phyloP scores from a whole-genome alignment of 352 stramenopile species.

The Globisporangium cystogenes region DNA sequence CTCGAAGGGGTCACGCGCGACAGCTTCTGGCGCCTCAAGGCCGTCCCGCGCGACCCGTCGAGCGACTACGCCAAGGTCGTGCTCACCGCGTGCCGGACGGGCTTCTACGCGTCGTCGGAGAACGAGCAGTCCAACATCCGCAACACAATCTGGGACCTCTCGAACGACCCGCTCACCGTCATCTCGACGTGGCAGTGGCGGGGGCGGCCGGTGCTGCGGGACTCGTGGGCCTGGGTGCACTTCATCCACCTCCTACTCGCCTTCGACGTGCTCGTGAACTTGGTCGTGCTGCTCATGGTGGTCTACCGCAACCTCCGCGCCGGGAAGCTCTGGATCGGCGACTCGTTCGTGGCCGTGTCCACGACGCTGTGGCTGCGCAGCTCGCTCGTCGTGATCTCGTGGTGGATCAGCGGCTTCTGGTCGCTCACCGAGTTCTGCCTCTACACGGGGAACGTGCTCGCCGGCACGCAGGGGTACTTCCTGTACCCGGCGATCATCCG shows the following conservation, averaged over 20 bases:
- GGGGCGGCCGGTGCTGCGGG: conserved; percentile 15
- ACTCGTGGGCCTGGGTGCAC: conserved; percentile 47
- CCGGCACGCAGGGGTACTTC: conserved; percentile 18
- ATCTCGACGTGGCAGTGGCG: conserved; percentile 25
- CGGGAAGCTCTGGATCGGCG: no score
- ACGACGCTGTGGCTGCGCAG: conserved; percentile 26
- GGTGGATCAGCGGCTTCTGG: conserved; percentile 36
- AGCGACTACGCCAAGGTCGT: conserved; percentile 15
- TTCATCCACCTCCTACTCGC: conserved; percentile 34
- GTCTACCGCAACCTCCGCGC: no score
- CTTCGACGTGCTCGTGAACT: conserved; percentile 22
- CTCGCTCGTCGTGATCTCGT: conserved; percentile 26
- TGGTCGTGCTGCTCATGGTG: conserved; percentile 24
- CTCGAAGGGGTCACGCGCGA: neutral
- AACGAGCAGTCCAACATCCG: conserved; percentile 38
- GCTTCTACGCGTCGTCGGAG: conserved; percentile 28
- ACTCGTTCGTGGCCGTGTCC: conserved; percentile 24
- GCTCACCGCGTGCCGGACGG: conserved; percentile 22
- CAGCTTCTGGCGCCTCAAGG: conserved; percentile 1
- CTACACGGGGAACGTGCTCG: conserved; percentile 16
- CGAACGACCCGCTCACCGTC: conserved; percentile 9
- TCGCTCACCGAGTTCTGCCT: conserved; percentile 36
- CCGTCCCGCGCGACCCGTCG: neutral
- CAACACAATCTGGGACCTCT: conserved; percentile 23
- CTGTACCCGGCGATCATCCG: conserved; percentile 29